phyloP scores from a whole-genome alignment of 1,284 basidiomycete genomes.

The Lignosus rhinocerotis region DNA sequence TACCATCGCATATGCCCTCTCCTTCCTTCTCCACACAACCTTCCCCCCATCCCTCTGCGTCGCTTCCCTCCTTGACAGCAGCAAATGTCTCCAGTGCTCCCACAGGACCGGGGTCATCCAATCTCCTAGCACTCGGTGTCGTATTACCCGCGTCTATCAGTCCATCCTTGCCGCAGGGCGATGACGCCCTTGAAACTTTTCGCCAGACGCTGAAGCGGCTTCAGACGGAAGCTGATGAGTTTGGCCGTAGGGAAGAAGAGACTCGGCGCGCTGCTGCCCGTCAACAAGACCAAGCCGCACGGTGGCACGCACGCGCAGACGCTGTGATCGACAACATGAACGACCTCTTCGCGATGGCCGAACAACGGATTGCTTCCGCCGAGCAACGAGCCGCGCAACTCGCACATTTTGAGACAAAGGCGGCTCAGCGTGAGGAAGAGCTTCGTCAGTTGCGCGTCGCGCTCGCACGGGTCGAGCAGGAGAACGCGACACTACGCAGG shows the following conservation, averaged over 20 bases:
- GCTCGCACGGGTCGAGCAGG: background rate
- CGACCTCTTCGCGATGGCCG: background rate
- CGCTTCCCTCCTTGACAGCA: background rate
- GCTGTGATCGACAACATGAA: background rate
- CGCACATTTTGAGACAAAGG: background rate
- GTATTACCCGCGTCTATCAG: background rate
- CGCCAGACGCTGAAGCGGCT: conserved; percentile 7
- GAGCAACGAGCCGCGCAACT: background rate
- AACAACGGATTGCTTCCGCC: conserved; percentile 1
- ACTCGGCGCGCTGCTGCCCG: conserved; percentile 4
- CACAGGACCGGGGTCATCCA: background rate
- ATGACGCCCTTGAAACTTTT: conserved; percentile 4
- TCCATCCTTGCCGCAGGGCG: background rate
- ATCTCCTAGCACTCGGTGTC: background rate
- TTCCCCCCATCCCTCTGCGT: too few species aligned
- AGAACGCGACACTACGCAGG: conserved; percentile 2
- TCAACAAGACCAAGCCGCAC: conserved; percentile 10
- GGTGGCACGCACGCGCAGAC: conserved; percentile 11
- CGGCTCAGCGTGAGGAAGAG: background rate
- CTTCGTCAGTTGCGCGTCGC: background rate
- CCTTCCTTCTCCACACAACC: background rate
- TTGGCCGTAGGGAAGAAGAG: conserved; percentile 2
- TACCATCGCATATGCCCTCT: background rate
- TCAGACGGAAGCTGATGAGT: conserved; percentile 3
- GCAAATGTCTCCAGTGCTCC: background rate